Conservation (phyloP, 805 yeast species). For the Pichia rugopelliculosa region DNA sequence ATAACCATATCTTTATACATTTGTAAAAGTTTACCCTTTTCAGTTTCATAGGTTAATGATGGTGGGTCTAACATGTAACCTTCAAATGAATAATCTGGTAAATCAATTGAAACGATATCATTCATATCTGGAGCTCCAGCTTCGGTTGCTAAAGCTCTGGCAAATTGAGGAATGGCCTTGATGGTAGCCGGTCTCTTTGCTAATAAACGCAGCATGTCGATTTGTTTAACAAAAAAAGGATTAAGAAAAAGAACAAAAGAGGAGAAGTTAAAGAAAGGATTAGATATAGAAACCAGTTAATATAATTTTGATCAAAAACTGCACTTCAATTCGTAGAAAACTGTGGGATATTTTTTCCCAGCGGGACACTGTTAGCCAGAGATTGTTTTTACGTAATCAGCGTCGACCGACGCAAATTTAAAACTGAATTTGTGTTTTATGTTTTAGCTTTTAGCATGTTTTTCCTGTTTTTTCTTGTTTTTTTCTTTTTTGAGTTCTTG, state of each 20-base stretch:
- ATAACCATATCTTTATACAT: slow-evolving; percentile 96
- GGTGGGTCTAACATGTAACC: slow-evolving; percentile 76
- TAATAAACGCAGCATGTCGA: slow-evolving; percentile 12
- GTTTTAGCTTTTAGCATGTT: neutral
- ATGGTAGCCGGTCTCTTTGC: slow-evolving; percentile 7
- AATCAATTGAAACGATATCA: slow-evolving; percentile 38
- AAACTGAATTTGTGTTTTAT: too few relatives aligned
- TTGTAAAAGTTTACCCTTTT: slow-evolving; percentile 70
- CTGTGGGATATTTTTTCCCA: neutral
- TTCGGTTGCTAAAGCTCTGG: slow-evolving; percentile 25
- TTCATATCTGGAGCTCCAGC: slow-evolving; percentile 14
- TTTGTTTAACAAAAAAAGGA: neutral
- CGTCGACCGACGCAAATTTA: neutral
- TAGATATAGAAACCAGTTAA: too few relatives aligned
- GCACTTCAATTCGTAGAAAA: too few relatives aligned
- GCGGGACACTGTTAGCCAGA: neutral
- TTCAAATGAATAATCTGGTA: slow-evolving; percentile 80
- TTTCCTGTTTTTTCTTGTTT: neutral
- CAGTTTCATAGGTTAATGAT: slow-evolving; percentile 63
- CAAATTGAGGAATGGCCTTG: slow-evolving; percentile 5
- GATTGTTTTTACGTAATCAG: neutral
- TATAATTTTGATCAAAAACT: too few relatives aligned
- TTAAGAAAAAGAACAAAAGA: neutral
- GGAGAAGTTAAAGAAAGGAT: neutral
- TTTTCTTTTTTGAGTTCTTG: neutral